Base-by-base conservation (phyloP, 2,329 filamentous ascomycete species). In the Scytalidium sp. region DNA sequence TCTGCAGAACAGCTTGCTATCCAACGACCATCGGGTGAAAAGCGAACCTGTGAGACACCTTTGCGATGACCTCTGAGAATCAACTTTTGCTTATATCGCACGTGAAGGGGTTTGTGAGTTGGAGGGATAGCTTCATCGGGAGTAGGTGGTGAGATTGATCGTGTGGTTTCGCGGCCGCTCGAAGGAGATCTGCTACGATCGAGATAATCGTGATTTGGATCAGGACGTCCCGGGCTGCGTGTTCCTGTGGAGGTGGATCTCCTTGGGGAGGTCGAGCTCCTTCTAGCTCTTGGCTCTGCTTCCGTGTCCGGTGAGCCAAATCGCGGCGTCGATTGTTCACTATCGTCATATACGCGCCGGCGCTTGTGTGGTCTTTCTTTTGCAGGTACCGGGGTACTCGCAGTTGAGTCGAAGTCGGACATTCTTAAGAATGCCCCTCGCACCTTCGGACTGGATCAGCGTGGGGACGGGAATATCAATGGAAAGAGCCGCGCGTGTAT, bases 1-100 rank as follows among this genome's bases (percentile, higher is more conserved):
- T 99, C 94, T 19, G 93, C 90, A 27, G 90, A 96, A 46, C 87
- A 88, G 55, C 88, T 94, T 19, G 94, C 94, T 57, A 99, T 89
- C 83, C 88, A 94, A 25, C 81, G 80, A 4, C 91, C 90, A 70
- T 97, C 87, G 0, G 93, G 94, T 1, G 92, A 97, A 70, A 97
- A 95, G 60, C 88, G 88, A 44, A 96, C 90, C 47, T 90, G 85
- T 2, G 92, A 88, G 1, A 97, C 83, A 19, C 89, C 85, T 52
- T 85, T 84, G 45, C 81, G 78, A 71, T 97, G 93, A 2, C 91
- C 92, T 53, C 78, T 80, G 19, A 97, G 78, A 19, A 87, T 79
- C 56, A 92, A 80, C 47, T 83, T 81, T 27, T 84, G 79, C 40
- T 74, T 79, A 71, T 66, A 67, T 20, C 64, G 64, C 13, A 66